phyloP scores from a whole-genome alignment of 2,329 filamentous ascomycete genomes.

The Xylariomycetidae sp. region DNA sequence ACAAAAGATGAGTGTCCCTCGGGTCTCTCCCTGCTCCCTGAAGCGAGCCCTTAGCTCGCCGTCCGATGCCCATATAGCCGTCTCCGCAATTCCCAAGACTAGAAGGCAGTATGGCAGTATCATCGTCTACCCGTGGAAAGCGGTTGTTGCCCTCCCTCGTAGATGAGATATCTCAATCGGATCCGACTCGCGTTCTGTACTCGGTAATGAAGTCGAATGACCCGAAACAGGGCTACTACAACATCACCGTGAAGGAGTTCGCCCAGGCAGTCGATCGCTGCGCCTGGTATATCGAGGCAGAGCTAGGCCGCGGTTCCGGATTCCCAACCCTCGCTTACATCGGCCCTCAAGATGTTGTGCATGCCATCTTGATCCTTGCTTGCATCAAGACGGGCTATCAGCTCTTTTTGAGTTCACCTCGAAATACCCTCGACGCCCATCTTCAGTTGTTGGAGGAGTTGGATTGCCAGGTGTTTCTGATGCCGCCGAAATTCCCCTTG shows the following conservation, averaged over 20 bases:
- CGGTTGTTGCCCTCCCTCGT: slow-evolving; percentile 11
- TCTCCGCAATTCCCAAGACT: too few species aligned
- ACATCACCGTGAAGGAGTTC: slow-evolving; percentile 9
- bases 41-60: too few species aligned
- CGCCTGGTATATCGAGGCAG: slow-evolving; percentile 24
- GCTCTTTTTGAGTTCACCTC: slow-evolving; percentile 25
- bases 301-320: slow-evolving; percentile 18
- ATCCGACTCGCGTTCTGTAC: slow-evolving; percentile 12
- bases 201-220: slow-evolving; percentile 12
- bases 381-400: slow-evolving; percentile 37
- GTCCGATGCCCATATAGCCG: too few species aligned
- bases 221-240: slow-evolving; percentile 11
- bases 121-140: too few species aligned
- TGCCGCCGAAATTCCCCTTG: slow-evolving; percentile 13
- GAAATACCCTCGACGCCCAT: slow-evolving; percentile 23
- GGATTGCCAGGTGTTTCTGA: slow-evolving; percentile 17
- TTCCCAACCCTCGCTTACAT: slow-evolving; percentile 30
- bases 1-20: too few species aligned
- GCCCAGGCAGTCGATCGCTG: slow-evolving; percentile 15
- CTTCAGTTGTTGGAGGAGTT: slow-evolving; percentile 18
- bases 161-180: slow-evolving; percentile 12
- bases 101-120: too few species aligned
- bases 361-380: slow-evolving; percentile 31
- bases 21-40: too few species aligned
- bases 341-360: slow-evolving; percentile 28